These are phyloP conservation scores for Colletotrichum truncatum DNA, from an alignment of 2,329 filamentous ascomycete species.

Conservation along the genomic window DNA sequence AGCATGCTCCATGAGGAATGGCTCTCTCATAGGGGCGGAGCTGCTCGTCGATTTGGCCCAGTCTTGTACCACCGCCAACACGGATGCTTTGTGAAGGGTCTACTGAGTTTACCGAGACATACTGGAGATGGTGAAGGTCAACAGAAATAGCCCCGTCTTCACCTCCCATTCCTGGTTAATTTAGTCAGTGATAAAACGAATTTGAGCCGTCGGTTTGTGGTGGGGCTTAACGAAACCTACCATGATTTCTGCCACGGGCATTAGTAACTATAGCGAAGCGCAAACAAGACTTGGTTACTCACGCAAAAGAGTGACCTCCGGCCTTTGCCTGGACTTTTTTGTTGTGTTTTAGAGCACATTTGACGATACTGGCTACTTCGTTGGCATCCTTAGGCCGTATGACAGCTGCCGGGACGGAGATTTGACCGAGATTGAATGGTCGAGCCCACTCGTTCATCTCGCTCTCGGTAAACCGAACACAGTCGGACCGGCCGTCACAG, in stretches of 20 bases:
- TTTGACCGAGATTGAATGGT: conserved; percentile 60
- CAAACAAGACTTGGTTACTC: conserved; percentile 30
- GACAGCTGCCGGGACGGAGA: conserved; percentile 63
- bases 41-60: conserved; percentile 58
- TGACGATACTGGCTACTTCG: conserved; percentile 64
- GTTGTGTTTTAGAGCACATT: conserved; percentile 59
- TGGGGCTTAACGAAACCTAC: too few species aligned
- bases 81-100: conserved; percentile 57
- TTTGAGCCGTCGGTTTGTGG: too few species aligned
- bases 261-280: not conserved
- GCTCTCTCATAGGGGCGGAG: conserved; percentile 62
- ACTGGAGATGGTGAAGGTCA: conserved; percentile 61
- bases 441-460: conserved; percentile 51
- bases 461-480: conserved; percentile 49
- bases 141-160: conserved; percentile 60
- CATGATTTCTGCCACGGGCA: not conserved
- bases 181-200: not conserved
- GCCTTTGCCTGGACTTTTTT: conserved; percentile 68
- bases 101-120: conserved; percentile 60
- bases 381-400: conserved; percentile 60
- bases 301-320: conserved; percentile 72
- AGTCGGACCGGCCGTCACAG: conserved; percentile 52
- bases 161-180: conserved; percentile 52
- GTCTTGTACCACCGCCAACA: conserved; percentile 60
- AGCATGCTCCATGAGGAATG: conserved; percentile 67